A percentile compares a stretch with the other conserved stretches of the same genome.
These are phyloP conservation scores for Linum lewisii DNA, from an alignment of 345 rosid genomes.

Conservation along the genomic window DNA sequence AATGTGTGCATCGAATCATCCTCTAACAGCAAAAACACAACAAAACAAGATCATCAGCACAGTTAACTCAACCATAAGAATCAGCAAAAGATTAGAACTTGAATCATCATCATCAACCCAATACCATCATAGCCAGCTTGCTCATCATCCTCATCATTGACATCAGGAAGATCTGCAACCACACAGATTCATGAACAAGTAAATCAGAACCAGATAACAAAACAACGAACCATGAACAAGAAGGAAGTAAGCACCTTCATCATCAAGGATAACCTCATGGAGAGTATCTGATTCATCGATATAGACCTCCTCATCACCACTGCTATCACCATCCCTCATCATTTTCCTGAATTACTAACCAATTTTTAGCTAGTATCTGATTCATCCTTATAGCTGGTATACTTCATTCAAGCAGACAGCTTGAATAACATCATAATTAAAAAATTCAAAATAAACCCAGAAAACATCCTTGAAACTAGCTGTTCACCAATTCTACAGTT, in stretches of 20 bases:
- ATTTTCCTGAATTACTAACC: neutral
- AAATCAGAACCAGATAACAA: neutral
- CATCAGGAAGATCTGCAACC: slow-evolving; percentile 72
- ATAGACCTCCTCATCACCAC: slow-evolving; percentile 33
- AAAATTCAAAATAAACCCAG: no score
- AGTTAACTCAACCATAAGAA: no score
- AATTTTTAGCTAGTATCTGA: no score
- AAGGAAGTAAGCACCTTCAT: slow-evolving; percentile 41
- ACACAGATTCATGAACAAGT: neutral
- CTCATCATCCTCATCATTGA: slow-evolving; percentile 27
- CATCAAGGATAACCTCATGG: slow-evolving; percentile 59
- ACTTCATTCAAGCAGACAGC: neutral
- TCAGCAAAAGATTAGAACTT: slow-evolving; percentile 7
- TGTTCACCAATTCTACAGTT: no score
- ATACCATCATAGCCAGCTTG: slow-evolving; percentile 23
- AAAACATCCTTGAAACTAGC: no score
- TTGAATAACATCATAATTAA: no score
- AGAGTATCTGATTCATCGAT: slow-evolving; percentile 68
- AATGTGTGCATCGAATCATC: slow-evolving; percentile 87
- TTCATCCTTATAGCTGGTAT: no score
- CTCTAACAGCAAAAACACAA: slow-evolving; percentile 24
- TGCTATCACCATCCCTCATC: slow-evolving; percentile 8
- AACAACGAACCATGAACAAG: neutral
- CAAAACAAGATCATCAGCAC: neutral
- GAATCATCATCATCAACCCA: neutral